Base-by-base conservation (phyloP, 169 alveolate genomes). In the Plasmodium gonderi region DNA sequence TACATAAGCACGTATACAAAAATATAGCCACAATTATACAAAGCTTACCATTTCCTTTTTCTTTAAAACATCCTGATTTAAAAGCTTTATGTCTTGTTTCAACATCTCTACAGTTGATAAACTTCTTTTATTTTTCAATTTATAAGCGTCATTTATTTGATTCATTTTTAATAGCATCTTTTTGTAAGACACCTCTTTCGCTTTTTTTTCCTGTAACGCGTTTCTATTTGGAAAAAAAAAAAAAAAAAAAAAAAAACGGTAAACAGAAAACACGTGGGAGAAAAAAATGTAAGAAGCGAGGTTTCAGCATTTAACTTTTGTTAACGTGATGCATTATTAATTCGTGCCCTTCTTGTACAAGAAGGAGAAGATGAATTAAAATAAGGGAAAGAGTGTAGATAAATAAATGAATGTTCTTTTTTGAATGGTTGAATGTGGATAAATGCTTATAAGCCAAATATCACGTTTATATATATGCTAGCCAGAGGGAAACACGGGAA, bases 81-180 rank as follows among this genome's bases (percentile, higher is more conserved):
- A 67, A 31, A 51, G 65, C 45, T 74, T 72, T 85, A 85, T 85
- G 78, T 85, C 85, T 51, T 85, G 92, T 45, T 85, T 85, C 67
- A 85, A 64, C 77, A 85, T 26, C 45, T 85, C 92, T 12, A 85
- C 92, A 4, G 92, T 85, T 4, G 92, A 85, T 64, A 85, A 49
- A 38, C 92, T 85, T 85, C 92, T 85, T 85, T 85, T 85, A 75
- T 85, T 85, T 64, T 85, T 85, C 67, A 85, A 85, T 29, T 85
- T 85, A 77, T 85, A 85, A 38, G 92, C 31, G 17, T 85, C 92
- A 44, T 85, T 85, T 85, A 85, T 74, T 74, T 85, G 92, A 75
- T 85, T 85, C 92, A 85, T 85, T 85, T 85, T 85, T 51, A 85
- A 77, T 36, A 85, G 29, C 92, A 85, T 74, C 78, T 85, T 85